phyloP scores from a whole-genome alignment of 371 early-diverging fungal species.

The Mucor ambiguus region DNA sequence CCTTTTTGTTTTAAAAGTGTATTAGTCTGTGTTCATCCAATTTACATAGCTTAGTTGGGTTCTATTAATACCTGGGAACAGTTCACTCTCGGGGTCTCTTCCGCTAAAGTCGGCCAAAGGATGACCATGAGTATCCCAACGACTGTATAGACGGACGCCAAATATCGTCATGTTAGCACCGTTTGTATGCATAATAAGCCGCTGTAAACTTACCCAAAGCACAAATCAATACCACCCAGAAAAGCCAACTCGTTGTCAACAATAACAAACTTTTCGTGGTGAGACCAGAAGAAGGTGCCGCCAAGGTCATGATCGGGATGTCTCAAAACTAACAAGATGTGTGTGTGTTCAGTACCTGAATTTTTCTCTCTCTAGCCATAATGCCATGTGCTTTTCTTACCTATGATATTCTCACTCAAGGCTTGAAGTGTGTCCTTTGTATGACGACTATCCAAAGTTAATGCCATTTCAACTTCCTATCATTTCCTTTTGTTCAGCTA shows the following conservation, averaged over 20 bases:
- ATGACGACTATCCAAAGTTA: constrained; percentile 81
- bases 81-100: constrained; percentile 31
- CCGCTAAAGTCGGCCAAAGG: constrained; percentile 68
- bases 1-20: constrained; percentile 47
- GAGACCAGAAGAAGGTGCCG: constrained; percentile 86
- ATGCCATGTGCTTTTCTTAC: constrained; percentile 21
- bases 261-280: constrained; percentile 69
- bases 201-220: constrained; percentile 67
- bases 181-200: background rate
- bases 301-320: constrained; percentile 82
- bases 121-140: constrained; percentile 88
- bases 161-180: background rate
- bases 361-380: background rate
- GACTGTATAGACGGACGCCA: constrained; percentile 40
- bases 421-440: constrained; percentile 77
- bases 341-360: background rate
- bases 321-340: constrained; percentile 64
- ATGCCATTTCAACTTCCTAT: constrained; percentile 79
- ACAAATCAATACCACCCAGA: constrained; percentile 92
- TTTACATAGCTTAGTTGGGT: background rate
- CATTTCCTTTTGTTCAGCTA: constrained; percentile 12
- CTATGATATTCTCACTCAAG: constrained; percentile 78
- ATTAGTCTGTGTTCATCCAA: background rate
- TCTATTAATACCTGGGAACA: constrained; percentile 42
- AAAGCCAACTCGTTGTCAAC: constrained; percentile 89